Base-by-base conservation (phyloP, 2,329 filamentous ascomycete species). In the Fusarium xyrophilum region DNA sequence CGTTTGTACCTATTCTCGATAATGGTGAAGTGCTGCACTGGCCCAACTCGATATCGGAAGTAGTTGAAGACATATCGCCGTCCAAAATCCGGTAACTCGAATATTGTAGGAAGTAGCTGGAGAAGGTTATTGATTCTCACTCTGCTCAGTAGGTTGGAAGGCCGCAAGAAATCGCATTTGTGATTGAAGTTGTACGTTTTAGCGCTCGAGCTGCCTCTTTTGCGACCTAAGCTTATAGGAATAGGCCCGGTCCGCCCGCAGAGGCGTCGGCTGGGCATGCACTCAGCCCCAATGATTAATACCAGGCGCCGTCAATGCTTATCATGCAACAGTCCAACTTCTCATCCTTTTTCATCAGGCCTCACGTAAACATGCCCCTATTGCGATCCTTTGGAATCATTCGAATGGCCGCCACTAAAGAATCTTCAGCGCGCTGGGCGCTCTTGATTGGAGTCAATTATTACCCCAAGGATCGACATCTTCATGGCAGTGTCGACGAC, bases 291-390 rank as follows among this genome's bases (percentile, higher is more conserved):
- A 5, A 47, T 19, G 32, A 13, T 14, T 19, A 47, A 13, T 14
- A 32, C 7, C 27, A 46, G 28, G 44, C n/a, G 10, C n/a, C 3
- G 1, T 11, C n/a, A 47, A 47, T 21, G 27, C 15, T 23, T 19
- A 32, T 32, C 44, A 19, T 23, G 27, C 44, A 32, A 23, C 44
- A 7, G n/a, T 19, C n/a, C 44, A 47, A 23, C 27, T 32, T 7
- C 27, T 19, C 27, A 4, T 23, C 3, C 11, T 10, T 23, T 10
- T 19, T 1, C 4, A 23, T 19, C n/a, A 47, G n/a, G 9, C 14
- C 10, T 17, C 8, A 46, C 27, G 13, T 0, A 13, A 21, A 0
- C 0, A 13, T 0, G 7, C 27, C 9, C n/a, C 43, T 32, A 21
- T 17, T 0, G 7, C 2, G 7, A 23, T 47, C 7, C 7, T 6